Conservation (phyloP, 73 alveolate genomes). For the Paramecium tetraurelia region DNA sequence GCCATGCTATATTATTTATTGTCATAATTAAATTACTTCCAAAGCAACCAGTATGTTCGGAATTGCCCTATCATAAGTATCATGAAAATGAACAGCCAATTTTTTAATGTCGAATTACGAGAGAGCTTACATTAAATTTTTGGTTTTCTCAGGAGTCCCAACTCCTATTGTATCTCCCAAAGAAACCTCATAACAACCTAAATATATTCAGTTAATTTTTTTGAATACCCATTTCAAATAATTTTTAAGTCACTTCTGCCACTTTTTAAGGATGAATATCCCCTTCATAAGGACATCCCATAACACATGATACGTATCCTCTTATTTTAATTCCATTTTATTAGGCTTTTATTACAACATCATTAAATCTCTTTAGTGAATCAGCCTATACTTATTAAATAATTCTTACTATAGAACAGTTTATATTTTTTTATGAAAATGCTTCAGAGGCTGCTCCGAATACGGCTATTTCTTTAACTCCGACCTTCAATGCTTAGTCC, state of each 20-base stretch:
- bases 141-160: slow-evolving; percentile 88
- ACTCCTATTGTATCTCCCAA: slow-evolving; percentile 94
- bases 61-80: slow-evolving; percentile 86
- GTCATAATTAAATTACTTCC: slow-evolving; percentile 41
- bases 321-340: slow-evolving; percentile 73
- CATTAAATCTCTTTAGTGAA: slow-evolving; percentile 77
- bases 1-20: slow-evolving; percentile 66
- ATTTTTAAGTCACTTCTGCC: slow-evolving; percentile 60
- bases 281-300: slow-evolving; percentile 95
- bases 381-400: slow-evolving; percentile 67
- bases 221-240: slow-evolving; percentile 71
- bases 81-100: slow-evolving; percentile 92
- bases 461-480: slow-evolving; percentile 87
- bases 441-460: slow-evolving; percentile 93
- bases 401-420: slow-evolving; percentile 73
- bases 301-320: slow-evolving; percentile 90
- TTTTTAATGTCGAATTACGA: slow-evolving; percentile 65
- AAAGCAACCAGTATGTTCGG: slow-evolving; percentile 82
- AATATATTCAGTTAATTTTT: background rate
- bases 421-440: slow-evolving; percentile 87
- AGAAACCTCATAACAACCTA: slow-evolving; percentile 92
- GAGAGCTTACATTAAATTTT: slow-evolving; percentile 67
- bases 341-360: slow-evolving; percentile 76
- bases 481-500: slow-evolving; percentile 76
- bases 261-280: slow-evolving; percentile 80